Percentiles rank a stretch among this genome's conserved stretches.
These are phyloP conservation scores for Bromus sterilis DNA, from an alignment of 176 grass and related monocot species.

Conservation along the genomic window DNA sequence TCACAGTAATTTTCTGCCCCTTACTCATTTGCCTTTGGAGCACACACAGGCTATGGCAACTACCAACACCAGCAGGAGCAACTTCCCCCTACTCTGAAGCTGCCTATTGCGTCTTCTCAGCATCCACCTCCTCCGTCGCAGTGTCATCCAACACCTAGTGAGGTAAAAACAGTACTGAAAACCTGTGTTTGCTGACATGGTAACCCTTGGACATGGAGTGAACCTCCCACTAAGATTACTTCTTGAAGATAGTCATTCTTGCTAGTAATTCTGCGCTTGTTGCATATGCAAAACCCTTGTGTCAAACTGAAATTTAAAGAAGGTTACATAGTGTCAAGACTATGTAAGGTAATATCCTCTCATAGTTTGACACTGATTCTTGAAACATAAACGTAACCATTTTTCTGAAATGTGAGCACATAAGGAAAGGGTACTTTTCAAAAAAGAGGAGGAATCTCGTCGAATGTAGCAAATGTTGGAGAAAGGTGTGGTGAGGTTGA, in stretches of 20 bases:
- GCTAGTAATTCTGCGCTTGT: too few relatives aligned
- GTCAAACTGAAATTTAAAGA: too few relatives aligned
- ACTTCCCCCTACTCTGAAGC: not conserved
- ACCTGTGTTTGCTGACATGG: not conserved
- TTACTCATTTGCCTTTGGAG: not conserved
- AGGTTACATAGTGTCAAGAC: not conserved
- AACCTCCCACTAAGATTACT: too few relatives aligned
- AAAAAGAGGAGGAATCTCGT: not conserved
- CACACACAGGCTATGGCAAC: not conserved
- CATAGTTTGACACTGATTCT: not conserved
- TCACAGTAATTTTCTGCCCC: not conserved
- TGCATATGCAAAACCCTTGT: too few relatives aligned
- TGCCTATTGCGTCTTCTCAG: not conserved
- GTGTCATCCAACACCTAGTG: too few relatives aligned
- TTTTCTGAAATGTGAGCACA: not conserved
- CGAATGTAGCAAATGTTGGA: not conserved
- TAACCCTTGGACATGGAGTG: too few relatives aligned
- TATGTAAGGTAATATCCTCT: not conserved
- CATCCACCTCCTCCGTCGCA: not conserved
- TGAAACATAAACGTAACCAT: not conserved
- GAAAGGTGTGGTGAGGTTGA: not conserved
- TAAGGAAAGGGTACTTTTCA: not conserved
- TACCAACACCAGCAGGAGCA: not conserved
- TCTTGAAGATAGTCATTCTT: too few relatives aligned
- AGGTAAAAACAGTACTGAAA: not conserved